Evolutionary conservation across 768 basidiomycete species (phyloP), one percentile per base, ranked within the genome.

Genomic region (Lactifluus piperatus): DNA sequence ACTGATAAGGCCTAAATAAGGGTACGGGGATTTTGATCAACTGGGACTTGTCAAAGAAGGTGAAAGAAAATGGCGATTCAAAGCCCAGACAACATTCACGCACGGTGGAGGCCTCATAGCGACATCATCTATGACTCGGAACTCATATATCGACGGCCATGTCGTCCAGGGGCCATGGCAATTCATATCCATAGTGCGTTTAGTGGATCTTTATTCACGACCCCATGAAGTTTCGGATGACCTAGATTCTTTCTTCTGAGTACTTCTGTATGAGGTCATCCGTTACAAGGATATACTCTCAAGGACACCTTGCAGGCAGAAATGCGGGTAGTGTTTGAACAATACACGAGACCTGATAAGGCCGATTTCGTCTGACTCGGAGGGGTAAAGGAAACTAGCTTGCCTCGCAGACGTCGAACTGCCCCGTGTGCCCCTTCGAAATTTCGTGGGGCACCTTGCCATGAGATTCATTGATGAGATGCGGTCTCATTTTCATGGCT

Each of bases 221-320:
- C 29, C 47, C 9, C 50, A 51, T 27, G 34, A 26, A 18, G 20
- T 51, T 27, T 37, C 50, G 1, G 53, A 54, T 14, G 53, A 54
- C n/a, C 53, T 54, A 26, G 53, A 54, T 32, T 54, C 53, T 8
- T 54, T 54, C 45, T 46, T 54, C 43, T 45, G 53, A 43, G 43
- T 54, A 16, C 45, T 54, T 16, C 18, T 45, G 13, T 54, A 54
- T 29, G 10, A 30, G 26, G 29, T 54, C 41, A 11, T 14, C 4
- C 52, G 41, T 7, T 45, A 54, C 27, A 37, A 22, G 18, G 10
- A 39, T 39, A 39, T 39, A 39, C 13, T 39, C 18, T 39, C 37
- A 11, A 34, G 5, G 10, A 34, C 7, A 13, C 7, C 9, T 8
- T 34, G 34, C 7, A 9, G 32, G 10, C 5, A 11, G 32, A 34